Evolutionary conservation across 306 rosid species (phyloP).

Genomic region (Trifolium pratense): DNA sequence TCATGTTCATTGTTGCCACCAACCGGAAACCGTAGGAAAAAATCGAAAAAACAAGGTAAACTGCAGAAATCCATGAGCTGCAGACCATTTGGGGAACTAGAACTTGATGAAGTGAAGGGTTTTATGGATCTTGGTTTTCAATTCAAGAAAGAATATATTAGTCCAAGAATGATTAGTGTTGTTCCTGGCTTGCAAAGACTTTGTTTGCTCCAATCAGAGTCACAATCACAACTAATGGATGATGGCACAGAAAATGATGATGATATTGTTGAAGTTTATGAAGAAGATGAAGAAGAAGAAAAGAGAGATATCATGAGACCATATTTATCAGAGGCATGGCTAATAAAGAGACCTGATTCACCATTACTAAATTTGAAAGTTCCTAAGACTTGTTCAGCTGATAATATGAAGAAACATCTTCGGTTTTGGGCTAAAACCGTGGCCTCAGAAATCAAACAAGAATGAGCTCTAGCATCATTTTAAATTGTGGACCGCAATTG

Average conservation of each 20-base stretch:
- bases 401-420: conserved; percentile 78
- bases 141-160: conserved; percentile 62
- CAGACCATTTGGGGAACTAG: conserved; percentile 70
- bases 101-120: conserved; percentile 86
- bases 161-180: conserved; percentile 66
- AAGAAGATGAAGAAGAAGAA: conserved; percentile 41
- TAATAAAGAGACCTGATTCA: conserved; percentile 67
- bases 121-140: conserved; percentile 83
- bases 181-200: conserved; percentile 82
- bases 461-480: conserved; percentile 23
- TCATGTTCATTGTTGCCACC: conserved; percentile 55
- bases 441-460: conserved; percentile 71
- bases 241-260: not conserved
- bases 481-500: not conserved
- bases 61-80: conserved; percentile 71
- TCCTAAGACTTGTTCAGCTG: conserved; percentile 56
- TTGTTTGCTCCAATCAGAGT: not conserved
- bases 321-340: conserved; percentile 90
- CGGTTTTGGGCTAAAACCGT: conserved; percentile 76
- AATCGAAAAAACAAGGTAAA: conserved; percentile 29
- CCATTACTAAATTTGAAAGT: conserved; percentile 62
- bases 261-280: conserved; percentile 33
- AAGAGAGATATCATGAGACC: conserved; percentile 59
- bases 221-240: not conserved
- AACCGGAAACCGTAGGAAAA: conserved; percentile 32